Evolutionary conservation across 306 rosid genomes (phyloP).

Genomic region (Trifolium fragiferum): DNA sequence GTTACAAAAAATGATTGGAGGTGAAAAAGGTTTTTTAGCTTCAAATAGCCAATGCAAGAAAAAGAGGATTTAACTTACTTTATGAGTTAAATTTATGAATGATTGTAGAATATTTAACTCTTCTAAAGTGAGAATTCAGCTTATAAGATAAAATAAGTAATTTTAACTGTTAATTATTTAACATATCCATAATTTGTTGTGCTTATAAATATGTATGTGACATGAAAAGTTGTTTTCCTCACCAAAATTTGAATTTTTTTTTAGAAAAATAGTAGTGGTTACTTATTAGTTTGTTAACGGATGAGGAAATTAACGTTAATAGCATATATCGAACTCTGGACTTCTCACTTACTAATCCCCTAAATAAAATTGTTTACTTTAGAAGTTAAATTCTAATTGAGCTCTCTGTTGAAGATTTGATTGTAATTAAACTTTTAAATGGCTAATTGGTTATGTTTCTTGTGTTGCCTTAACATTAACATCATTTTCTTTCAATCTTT

Average conservation of each 20-base stretch:
- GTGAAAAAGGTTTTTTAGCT: conserved; percentile 24
- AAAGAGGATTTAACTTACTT: not conserved
- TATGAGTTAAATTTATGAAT: not conserved
- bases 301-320: not conserved
- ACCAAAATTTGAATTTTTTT: no score
- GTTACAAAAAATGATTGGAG: conserved; percentile 7
- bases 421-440: not conserved
- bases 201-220: not conserved
- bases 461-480: not conserved
- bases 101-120: not conserved
- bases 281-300: not conserved
- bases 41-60: conserved; percentile 3
- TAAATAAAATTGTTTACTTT: not conserved
- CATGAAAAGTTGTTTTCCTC: not conserved
- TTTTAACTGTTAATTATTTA: not conserved
- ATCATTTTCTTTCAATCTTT: conserved; percentile 16
- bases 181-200: no score
- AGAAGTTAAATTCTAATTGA: not conserved
- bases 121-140: not conserved
- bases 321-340: not conserved
- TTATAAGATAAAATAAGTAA: not conserved
- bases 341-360: no score
- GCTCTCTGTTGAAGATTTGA: not conserved
- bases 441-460: not conserved
- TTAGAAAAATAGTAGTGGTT: not conserved